A percentile compares a stretch with the other conserved stretches of the same genome.
Evolutionary conservation across 805 yeast species (phyloP).

Genomic region (Suhomyces kilbournensis): DNA sequence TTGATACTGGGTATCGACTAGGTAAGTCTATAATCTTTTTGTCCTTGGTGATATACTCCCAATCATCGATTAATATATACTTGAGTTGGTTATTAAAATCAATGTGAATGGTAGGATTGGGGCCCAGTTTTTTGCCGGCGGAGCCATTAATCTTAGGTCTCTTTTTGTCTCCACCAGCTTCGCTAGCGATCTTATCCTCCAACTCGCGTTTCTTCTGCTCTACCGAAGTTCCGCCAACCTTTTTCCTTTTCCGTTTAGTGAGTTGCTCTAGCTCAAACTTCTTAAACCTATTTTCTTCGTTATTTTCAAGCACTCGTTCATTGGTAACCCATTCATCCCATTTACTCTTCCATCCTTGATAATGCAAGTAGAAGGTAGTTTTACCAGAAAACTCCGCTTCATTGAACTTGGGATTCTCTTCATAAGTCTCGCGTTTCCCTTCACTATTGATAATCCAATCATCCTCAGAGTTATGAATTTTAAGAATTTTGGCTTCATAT

Average conservation of each 20-base stretch:
- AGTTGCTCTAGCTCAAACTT: constrained; percentile 55
- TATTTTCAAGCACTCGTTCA: constrained; percentile 64
- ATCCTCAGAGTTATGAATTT: constrained; percentile 55
- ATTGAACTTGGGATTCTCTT: constrained; percentile 22
- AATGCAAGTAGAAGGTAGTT: constrained; percentile 70
- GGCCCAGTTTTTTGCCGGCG: neutral
- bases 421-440: constrained; percentile 33
- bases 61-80: constrained; percentile 77
- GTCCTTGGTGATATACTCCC: constrained; percentile 88
- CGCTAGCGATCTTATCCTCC: neutral
- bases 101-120: constrained; percentile 57
- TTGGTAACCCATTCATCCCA: constrained; percentile 96
- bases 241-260: constrained; percentile 16
- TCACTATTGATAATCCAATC: constrained; percentile 40
- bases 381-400: constrained; percentile 25
- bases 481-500: constrained; percentile 81
- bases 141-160: neutral
- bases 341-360: constrained; percentile 91
- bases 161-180: neutral
- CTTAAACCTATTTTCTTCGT: constrained; percentile 61
- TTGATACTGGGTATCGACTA: constrained; percentile 48
- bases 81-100: constrained; percentile 66
- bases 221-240: constrained; percentile 10
- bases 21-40: constrained; percentile 70
- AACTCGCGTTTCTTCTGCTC: constrained; percentile 3